Conservation (phyloP, 768 basidiomycete species). For the Lepiota venenata region DNA sequence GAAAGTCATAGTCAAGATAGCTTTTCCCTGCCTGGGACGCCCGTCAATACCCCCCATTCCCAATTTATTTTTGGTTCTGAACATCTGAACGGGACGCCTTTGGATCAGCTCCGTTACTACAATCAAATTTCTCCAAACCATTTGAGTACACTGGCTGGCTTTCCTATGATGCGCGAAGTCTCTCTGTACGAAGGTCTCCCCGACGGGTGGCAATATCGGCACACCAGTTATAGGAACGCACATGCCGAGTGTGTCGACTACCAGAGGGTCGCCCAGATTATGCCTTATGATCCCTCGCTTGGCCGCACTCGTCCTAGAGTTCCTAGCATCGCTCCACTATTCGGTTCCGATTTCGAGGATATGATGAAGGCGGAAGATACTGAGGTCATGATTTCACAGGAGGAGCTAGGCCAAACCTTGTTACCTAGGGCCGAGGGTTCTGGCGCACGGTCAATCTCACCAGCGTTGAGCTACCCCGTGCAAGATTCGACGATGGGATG, state of each 20-base stretch:
- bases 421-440: not conserved
- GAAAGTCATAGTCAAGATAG: slow-evolving; percentile 5
- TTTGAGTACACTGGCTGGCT: slow-evolving; percentile 15
- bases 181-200: slow-evolving; percentile 45
- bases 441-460: not conserved
- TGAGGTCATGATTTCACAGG: not conserved
- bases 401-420: not conserved
- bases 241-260: slow-evolving; percentile 32
- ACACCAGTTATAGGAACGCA: slow-evolving; percentile 31
- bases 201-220: slow-evolving; percentile 44
- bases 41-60: slow-evolving; percentile 7
- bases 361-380: slow-evolving; percentile 15
- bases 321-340: slow-evolving; percentile 37
- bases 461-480: not conserved
- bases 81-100: not conserved
- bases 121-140: slow-evolving; percentile 5
- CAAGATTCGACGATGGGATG: not conserved
- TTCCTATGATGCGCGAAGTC: slow-evolving; percentile 42
- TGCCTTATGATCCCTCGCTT: slow-evolving; percentile 16
- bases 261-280: slow-evolving; percentile 11
- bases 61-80: not conserved
- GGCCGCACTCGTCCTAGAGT: slow-evolving; percentile 28
- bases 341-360: slow-evolving; percentile 23
- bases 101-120: slow-evolving; percentile 2
- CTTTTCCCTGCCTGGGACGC: slow-evolving; percentile 5